Percentiles rank a stretch among this genome's conserved stretches.
phyloP scores from a whole-genome alignment of 345 rosid species.

The Erysimum cheiranthoides region DNA sequence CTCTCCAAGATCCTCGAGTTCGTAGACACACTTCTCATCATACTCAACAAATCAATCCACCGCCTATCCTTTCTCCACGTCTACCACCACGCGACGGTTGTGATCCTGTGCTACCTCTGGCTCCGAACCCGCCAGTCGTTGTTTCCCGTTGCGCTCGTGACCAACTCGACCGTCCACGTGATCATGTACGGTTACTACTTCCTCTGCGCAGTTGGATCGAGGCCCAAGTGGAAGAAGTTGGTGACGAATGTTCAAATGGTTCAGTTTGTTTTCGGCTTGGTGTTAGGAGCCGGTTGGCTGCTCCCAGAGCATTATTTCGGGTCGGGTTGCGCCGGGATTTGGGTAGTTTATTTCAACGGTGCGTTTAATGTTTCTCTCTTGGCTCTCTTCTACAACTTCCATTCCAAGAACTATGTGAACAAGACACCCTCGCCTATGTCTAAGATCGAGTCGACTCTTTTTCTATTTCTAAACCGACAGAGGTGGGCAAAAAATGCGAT shows the following conservation, averaged over 20 bases:
- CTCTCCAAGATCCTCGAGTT: conserved; percentile 78
- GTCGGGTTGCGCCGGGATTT: conserved; percentile 68
- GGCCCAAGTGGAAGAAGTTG: conserved; percentile 80
- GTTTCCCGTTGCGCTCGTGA: conserved; percentile 61
- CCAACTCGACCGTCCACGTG: conserved; percentile 69
- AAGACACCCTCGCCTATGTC: not conserved
- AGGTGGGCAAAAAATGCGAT: not conserved
- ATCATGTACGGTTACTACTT: conserved; percentile 78
- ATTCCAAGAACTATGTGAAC: conserved; percentile 55
- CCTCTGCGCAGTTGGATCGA: conserved; percentile 58
- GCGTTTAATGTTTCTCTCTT: conserved; percentile 68
- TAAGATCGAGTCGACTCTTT: not conserved
- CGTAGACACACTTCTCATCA: conserved; percentile 65
- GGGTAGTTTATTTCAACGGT: conserved; percentile 67
- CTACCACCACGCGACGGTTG: conserved; percentile 76
- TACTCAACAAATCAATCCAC: conserved; percentile 54
- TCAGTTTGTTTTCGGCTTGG: conserved; percentile 71
- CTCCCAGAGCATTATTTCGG: conserved; percentile 55
- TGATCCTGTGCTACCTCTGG: conserved; percentile 80
- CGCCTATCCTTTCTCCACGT: conserved; percentile 87
- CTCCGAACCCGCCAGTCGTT: conserved; percentile 59
- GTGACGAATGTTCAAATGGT: conserved; percentile 77
- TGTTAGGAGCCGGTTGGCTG: conserved; percentile 51
- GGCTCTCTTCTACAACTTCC: conserved; percentile 66
- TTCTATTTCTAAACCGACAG: not conserved